Base-by-base conservation (phyloP, 106 monocot genomes). In the Gastrodia elata region DNA sequence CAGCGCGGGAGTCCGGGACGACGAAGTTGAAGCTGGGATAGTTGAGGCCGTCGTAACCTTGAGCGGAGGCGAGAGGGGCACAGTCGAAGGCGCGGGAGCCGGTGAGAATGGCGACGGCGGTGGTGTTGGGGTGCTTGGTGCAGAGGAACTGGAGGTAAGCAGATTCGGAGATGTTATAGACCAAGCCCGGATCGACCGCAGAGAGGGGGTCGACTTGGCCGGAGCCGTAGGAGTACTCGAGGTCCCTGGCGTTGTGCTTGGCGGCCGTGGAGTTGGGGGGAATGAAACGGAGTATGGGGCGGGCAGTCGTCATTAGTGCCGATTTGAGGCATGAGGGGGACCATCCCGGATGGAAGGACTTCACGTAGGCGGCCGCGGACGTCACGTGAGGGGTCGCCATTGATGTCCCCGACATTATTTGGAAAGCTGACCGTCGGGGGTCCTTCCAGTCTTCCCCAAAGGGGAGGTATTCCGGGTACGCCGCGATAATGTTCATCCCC, bases 101-200 rank as follows among this genome's bases (percentile, higher is more conserved):
- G 24, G 75, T 82, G 68, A 88, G 8, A 8, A 73, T 40, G 3
- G 35, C 5, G 18, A 88, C 26, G 5, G 55, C 71, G 30, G 37
- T 72, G 0, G 76, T 38, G 73, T 77, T 80, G 64, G 85, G 80
- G 33, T 83, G 80, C 44, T 79, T 57, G 20, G 16, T 46, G 69
- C 85, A 89, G 4, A 89, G 83, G 71, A 83, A 68, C 5, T 49
- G 14, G 6, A 78, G 55, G 68, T 89, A 89, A 49, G 83, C 73
- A 8, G 28, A 4, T 8, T 70, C 80, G 6, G 3, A 8, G n/a
- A 80, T 70, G 13, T 89, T 85, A 37, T 77, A 89, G 2, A 89
- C 61, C 9, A 89, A 76, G 0, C 89, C 89, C 1, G 85, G 89
- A n/a, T 77, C 20, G 22, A 75, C 16, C 1, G 89, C 89, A 8